Conservation (phyloP, 768 basidiomycete species). For the Tephrocybe sp. region DNA sequence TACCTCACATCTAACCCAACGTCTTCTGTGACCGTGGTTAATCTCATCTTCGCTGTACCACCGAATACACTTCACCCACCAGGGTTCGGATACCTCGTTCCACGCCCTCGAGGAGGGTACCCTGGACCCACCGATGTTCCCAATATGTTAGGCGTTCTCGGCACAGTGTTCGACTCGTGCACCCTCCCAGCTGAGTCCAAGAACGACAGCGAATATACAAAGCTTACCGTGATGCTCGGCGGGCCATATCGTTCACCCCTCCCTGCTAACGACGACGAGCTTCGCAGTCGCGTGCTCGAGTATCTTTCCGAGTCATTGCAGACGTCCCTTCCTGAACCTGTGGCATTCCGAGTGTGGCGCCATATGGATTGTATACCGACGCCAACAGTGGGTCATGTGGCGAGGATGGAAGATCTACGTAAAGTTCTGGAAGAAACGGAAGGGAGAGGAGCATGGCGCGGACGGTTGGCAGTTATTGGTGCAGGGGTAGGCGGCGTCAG, state of each 20-base stretch:
- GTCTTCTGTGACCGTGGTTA: slow-evolving; percentile 86
- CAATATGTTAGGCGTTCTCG: slow-evolving; percentile 57
- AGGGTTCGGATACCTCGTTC: neutral
- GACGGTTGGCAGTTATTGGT: slow-evolving; percentile 65
- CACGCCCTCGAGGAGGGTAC: neutral
- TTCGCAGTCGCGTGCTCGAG: slow-evolving; percentile 27
- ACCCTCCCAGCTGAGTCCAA: slow-evolving; percentile 38
- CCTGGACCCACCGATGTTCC: slow-evolving; percentile 7
- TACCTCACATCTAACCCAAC: slow-evolving; percentile 68
- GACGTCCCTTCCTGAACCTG: slow-evolving; percentile 51
- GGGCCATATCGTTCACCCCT: slow-evolving; percentile 58
- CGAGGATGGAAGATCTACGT: slow-evolving; percentile 63
- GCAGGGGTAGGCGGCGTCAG: slow-evolving; percentile 87
- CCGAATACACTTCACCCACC: slow-evolving; percentile 35
- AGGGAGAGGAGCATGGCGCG: slow-evolving; percentile 24
- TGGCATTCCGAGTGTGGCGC: slow-evolving; percentile 49
- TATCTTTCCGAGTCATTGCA: slow-evolving; percentile 48
- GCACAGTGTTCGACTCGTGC: slow-evolving; percentile 89
- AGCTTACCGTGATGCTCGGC: slow-evolving; percentile 89
- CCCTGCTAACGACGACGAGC: slow-evolving; percentile 21
- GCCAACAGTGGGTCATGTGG: slow-evolving; percentile 67
- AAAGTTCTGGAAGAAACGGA: slow-evolving; percentile 44
- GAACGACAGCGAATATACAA: slow-evolving; percentile 46
- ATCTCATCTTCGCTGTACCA: slow-evolving; percentile 73
- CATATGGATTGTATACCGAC: slow-evolving; percentile 80